Evolutionary conservation across 2,329 filamentous ascomycete genomes (phyloP), one percentile per base, ranked within the genome.

Genomic region (Echinosphaeria canescens): DNA sequence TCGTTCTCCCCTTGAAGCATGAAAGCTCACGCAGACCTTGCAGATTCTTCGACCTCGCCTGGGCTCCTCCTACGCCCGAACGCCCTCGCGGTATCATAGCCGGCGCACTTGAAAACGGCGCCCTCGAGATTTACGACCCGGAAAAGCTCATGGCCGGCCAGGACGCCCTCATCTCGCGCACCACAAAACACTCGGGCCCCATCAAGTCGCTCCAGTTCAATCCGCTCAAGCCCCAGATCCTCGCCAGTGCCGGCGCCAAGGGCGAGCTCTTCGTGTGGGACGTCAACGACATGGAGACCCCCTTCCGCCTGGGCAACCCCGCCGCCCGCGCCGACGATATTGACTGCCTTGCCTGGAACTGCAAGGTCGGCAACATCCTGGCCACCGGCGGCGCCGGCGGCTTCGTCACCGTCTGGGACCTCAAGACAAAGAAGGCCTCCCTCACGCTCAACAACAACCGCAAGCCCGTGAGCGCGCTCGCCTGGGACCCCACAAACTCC

Each of bases 201-300:
- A 84, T 93, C 52, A 93, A 93, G 53, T 71, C 88, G 15, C 58
- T 98, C 33, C 84, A 98, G 48, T 98, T 95, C 65, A 98, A 98
- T 51, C 82, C 85, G 9, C 65, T 81, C 49, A 75, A 84, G 46
- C 73, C 82, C 15, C 82, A 93, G 42, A 74, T 95, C 31, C 62
- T 98, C 25, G 85, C 88, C 24, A 91, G 84, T 3, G 85, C 80
- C 30, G 88, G 88, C 36, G 72, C 80, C 33, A 93, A 93, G 52
- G 88, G 88, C 44, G 88, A 98, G 53, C 70, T 98, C 22, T 98
- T 80, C 51, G 75, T 98, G 38, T 90, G 88, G 57, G 85, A 98
- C 43, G 57, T 95, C 38, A 82, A 90, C 51, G 84, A 95, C 47
- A 65, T 84, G 38, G 67, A 69, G 30, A 88, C 78, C 44, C 79